These are phyloP conservation scores for Cordyceps militaris DNA, from an alignment of 2,329 filamentous ascomycete genomes.

Conservation along the genomic window DNA sequence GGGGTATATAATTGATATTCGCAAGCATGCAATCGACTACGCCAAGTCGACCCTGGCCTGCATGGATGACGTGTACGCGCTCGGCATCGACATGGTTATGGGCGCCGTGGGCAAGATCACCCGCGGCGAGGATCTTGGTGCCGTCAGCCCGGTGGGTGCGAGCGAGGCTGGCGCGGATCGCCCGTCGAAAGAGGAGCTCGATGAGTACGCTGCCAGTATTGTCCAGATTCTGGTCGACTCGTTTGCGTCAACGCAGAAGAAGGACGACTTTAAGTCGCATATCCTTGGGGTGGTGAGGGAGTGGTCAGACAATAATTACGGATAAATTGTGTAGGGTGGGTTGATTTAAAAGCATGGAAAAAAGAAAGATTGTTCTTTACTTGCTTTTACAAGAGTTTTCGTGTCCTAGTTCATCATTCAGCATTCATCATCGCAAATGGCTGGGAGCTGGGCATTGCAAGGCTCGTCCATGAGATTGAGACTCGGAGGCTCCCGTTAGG, in stretches of 20 bases:
- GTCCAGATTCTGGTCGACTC: slow-evolving; percentile 10
- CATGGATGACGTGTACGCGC: slow-evolving; percentile 4
- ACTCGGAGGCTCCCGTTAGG: too few species aligned
- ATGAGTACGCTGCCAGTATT: slow-evolving; percentile 10
- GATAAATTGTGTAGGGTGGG: neutral
- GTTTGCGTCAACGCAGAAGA: neutral
- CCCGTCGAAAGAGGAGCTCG: neutral
- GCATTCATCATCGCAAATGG: too few species aligned
- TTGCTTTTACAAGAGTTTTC: too few species aligned
- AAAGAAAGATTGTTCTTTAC: neutral
- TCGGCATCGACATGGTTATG: slow-evolving; percentile 3
- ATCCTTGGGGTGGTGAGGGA: slow-evolving; percentile 8
- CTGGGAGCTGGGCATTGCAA: too few species aligned
- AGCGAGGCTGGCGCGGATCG: neutral
- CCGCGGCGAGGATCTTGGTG: slow-evolving; percentile 4
- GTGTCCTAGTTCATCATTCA: too few species aligned
- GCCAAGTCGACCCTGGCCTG: neutral
- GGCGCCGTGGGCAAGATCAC: neutral
- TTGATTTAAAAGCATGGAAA: neutral
- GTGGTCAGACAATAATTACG: slow-evolving; percentile 10
- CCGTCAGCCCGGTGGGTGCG: neutral
- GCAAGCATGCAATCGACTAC: slow-evolving; percentile 3
- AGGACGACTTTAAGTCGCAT: slow-evolving; percentile 7
- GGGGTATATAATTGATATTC: neutral
- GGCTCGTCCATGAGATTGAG: too few species aligned